Conservation (phyloP, 352 stramenopile genomes). For the Phytophthora citricola region DNA sequence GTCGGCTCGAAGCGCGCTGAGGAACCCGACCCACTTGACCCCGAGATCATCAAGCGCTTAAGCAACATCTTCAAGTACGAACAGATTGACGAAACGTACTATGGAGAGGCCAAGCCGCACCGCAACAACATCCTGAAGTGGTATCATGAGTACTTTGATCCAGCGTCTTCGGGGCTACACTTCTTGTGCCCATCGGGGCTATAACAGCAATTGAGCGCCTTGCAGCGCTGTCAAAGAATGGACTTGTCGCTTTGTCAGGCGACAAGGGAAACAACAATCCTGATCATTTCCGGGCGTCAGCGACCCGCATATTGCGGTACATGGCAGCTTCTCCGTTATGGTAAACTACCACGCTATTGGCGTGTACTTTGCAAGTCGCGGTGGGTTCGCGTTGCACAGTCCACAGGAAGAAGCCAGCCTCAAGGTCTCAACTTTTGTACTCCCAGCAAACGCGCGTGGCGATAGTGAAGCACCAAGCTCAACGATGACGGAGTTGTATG, state of each 20-base stretch:
- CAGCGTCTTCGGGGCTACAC: slow-evolving; percentile 64
- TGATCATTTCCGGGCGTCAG: slow-evolving; percentile 92
- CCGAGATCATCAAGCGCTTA: slow-evolving; percentile 94
- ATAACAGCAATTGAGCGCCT: slow-evolving; percentile 82
- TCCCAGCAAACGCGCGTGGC: slow-evolving; percentile 43
- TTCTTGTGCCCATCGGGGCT: slow-evolving; percentile 93
- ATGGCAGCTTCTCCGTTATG: slow-evolving; percentile 96
- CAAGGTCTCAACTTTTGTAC: slow-evolving; percentile 91
- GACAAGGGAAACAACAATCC: slow-evolving; percentile 96
- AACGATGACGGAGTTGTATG: slow-evolving; percentile 51
- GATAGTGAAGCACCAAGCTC: slow-evolving; percentile 19
- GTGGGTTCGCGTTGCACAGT: slow-evolving; percentile 93
- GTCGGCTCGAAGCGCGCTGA: slow-evolving; percentile 76
- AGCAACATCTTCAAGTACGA: slow-evolving; percentile 91
- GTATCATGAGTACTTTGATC: slow-evolving; percentile 87
- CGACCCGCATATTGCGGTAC: slow-evolving; percentile 96
- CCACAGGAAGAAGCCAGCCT: slow-evolving; percentile 93
- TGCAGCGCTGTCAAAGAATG: slow-evolving; percentile 53
- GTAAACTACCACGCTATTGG: slow-evolving; percentile 96
- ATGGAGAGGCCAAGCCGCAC: slow-evolving; percentile 70
- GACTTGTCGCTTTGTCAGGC: slow-evolving; percentile 88
- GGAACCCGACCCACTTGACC: slow-evolving; percentile 88
- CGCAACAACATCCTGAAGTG: slow-evolving; percentile 93
- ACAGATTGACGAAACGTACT: slow-evolving; percentile 84
- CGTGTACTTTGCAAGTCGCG: slow-evolving; percentile 89